Percentiles rank a stretch among this genome's conserved stretches.
These are phyloP conservation scores for Taxillus chinensis DNA, from an alignment of 164 flowering plant species.

Conservation along the genomic window DNA sequence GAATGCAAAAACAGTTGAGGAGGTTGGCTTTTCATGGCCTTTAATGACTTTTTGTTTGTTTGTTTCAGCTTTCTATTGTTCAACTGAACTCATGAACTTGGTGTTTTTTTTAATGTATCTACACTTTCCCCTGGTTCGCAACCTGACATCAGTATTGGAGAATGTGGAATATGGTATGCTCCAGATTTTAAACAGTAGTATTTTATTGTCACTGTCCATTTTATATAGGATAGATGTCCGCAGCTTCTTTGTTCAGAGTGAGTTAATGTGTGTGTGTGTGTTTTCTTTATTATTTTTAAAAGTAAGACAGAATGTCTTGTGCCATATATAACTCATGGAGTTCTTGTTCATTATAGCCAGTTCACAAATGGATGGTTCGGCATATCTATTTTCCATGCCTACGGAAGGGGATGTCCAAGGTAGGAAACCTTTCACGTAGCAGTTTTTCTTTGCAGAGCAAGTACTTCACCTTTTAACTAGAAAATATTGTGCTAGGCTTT, in stretches of 20 bases:
- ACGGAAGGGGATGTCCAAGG: constrained; percentile 77
- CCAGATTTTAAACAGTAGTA: too few relatives aligned
- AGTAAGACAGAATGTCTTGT: not conserved
- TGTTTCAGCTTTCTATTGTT: constrained; percentile 1
- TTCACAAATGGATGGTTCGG: constrained; percentile 98
- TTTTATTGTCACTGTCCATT: too few relatives aligned
- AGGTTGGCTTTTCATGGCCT: constrained; percentile 35
- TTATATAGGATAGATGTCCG: too few relatives aligned
- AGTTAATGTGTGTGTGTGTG: too few relatives aligned
- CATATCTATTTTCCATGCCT: constrained; percentile 87
- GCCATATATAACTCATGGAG: not conserved
- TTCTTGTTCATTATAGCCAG: constrained; percentile 59
- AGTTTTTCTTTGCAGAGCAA: not conserved
- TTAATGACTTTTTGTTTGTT: constrained; percentile 2
- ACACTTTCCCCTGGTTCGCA: constrained; percentile 8
- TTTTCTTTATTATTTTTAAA: too few relatives aligned
- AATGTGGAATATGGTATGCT: constrained; percentile 97
- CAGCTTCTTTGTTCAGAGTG: too few relatives aligned
- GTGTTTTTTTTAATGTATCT: constrained; percentile 7
- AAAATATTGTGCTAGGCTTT: too few relatives aligned
- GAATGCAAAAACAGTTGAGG: constrained; percentile 94
- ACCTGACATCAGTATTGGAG: constrained; percentile 81
- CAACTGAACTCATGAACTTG: constrained; percentile 4
- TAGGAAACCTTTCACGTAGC: constrained; percentile 12
- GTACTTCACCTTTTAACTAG: too few relatives aligned